Conservation (phyloP, 345 rosid species). For the Firmiana major region DNA sequence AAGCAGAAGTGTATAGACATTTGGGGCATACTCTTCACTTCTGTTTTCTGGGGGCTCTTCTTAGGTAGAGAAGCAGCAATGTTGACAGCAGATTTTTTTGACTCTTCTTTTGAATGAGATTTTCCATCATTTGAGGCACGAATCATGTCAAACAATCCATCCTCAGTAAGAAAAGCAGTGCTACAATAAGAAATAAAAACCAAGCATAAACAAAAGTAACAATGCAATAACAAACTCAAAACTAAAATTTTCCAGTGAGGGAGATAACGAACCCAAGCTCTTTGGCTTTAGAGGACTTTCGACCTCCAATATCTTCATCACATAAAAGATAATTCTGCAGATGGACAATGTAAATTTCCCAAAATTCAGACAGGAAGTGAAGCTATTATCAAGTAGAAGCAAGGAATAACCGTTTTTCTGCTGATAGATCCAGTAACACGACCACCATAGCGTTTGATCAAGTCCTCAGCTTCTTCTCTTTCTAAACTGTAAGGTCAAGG, state of each 20-base stretch:
- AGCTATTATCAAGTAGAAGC: conserved; percentile 21
- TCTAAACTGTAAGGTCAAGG: conserved; percentile 61
- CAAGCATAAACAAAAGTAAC: conserved; percentile 20
- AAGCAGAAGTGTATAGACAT: background rate
- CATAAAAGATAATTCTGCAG: conserved; percentile 91
- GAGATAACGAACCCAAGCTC: conserved; percentile 71
- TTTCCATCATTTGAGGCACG: conserved; percentile 61
- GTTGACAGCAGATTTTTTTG: conserved; percentile 39
- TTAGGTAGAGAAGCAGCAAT: conserved; percentile 35
- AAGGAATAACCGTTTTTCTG: conserved; percentile 77
- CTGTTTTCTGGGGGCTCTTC: conserved; percentile 57
- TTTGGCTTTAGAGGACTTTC: conserved; percentile 81
- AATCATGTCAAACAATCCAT: conserved; percentile 81
- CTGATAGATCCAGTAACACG: conserved; percentile 91
- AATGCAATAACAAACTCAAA: conserved; percentile 9
- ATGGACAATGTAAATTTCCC: conserved; percentile 22
- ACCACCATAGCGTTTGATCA: conserved; percentile 88
- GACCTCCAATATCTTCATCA: conserved; percentile 90
- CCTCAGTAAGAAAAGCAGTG: conserved; percentile 79
- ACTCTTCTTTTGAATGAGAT: conserved; percentile 31
- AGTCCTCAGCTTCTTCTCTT: conserved; percentile 97
- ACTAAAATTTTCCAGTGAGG: conserved; percentile 2
- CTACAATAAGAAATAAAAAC: conserved; percentile 36
- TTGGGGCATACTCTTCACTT: conserved; percentile 46
- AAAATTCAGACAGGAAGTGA: conserved; percentile 2